Percentiles rank a stretch among this genome's conserved stretches.
Conservation (phyloP, 805 yeast genomes). For the Lachancea fermentati region DNA sequence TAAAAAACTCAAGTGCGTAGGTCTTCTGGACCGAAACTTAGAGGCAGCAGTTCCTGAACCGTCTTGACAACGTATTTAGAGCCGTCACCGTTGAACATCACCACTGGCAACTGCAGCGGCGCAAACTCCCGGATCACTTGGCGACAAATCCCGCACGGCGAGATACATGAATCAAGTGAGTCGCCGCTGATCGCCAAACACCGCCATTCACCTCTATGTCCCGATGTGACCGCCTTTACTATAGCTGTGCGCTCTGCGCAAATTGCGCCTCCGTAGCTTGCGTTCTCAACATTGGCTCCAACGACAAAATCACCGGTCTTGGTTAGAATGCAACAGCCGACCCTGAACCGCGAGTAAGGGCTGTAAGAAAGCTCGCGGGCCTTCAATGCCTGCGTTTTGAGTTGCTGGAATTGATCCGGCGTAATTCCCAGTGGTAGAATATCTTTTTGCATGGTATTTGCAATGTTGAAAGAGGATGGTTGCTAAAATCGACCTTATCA, state of each 20-base stretch:
- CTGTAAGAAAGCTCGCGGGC: conserved; percentile 42
- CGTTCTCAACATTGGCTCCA: conserved; percentile 94
- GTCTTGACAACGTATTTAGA: conserved; percentile 39
- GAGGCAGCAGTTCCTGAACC: conserved; percentile 65
- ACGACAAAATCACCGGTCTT: conserved; percentile 40
- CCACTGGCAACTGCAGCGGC: conserved; percentile 44
- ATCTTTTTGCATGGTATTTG: conserved; percentile 3
- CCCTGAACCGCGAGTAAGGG: conserved; percentile 48
- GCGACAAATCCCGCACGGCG: conserved; percentile 95
- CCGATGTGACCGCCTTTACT: conserved; percentile 44
- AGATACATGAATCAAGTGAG: conserved; percentile 43
- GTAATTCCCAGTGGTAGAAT: conserved; percentile 17
- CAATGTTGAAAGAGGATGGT: not conserved
- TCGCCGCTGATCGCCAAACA: conserved; percentile 28
- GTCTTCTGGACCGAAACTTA: conserved; percentile 82
- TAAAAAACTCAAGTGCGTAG: conserved; percentile 20
- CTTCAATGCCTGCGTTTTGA: conserved; percentile 28
- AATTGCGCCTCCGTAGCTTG: conserved; percentile 74
- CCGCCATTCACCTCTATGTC: conserved; percentile 24
- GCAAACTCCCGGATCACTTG: conserved; percentile 85
- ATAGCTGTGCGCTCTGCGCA: conserved; percentile 76
- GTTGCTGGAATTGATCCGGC: conserved; percentile 20
- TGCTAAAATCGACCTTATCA: no score
- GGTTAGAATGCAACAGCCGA: conserved; percentile 72
- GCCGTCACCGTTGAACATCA: conserved; percentile 62